phyloP scores from a whole-genome alignment of 208 protist genomes.

The Trypanosoma scelopori region DNA sequence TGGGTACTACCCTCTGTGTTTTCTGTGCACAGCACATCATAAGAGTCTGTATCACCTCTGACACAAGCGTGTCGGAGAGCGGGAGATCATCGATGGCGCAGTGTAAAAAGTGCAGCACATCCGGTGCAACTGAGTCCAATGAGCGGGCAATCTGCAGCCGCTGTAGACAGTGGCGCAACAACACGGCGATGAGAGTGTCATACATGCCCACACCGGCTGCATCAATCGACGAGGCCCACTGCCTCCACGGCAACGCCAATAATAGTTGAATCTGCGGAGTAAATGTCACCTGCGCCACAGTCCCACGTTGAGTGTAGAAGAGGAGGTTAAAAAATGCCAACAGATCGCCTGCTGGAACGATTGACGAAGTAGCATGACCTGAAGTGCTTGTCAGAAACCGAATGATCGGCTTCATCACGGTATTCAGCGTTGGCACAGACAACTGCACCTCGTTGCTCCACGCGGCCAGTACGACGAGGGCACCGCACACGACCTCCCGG shows the following conservation, averaged over 20 bases:
- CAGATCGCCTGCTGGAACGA: conserved; percentile 51
- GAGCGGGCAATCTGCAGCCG: conserved; percentile 44
- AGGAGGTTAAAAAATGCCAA: conserved; percentile 65
- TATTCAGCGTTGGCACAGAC: conserved; percentile 50
- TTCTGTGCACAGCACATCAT: conserved; percentile 26
- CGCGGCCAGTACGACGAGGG: conserved; percentile 69
- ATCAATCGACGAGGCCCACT: conserved; percentile 34
- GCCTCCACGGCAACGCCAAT: conserved; percentile 59
- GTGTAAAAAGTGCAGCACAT: conserved; percentile 62
- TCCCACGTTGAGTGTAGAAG: conserved; percentile 55
- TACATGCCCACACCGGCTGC: conserved; percentile 27
- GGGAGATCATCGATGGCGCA: conserved; percentile 65
- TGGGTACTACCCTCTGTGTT: neutral
- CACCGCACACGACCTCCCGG: conserved; percentile 60
- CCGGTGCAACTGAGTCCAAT: conserved; percentile 52
- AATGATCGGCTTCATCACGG: conserved; percentile 62
- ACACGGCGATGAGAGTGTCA: conserved; percentile 25
- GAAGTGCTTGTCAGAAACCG: conserved; percentile 30
- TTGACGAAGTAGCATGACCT: neutral
- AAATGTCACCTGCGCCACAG: conserved; percentile 55
- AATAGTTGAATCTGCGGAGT: conserved; percentile 46
- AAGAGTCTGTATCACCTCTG: conserved; percentile 41
- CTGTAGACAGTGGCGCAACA: conserved; percentile 41
- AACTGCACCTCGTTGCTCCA: conserved; percentile 73
- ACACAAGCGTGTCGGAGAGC: conserved; percentile 47